phyloP scores from a whole-genome alignment of 2,329 filamentous ascomycete genomes.

The Clonostachys byssicola region DNA sequence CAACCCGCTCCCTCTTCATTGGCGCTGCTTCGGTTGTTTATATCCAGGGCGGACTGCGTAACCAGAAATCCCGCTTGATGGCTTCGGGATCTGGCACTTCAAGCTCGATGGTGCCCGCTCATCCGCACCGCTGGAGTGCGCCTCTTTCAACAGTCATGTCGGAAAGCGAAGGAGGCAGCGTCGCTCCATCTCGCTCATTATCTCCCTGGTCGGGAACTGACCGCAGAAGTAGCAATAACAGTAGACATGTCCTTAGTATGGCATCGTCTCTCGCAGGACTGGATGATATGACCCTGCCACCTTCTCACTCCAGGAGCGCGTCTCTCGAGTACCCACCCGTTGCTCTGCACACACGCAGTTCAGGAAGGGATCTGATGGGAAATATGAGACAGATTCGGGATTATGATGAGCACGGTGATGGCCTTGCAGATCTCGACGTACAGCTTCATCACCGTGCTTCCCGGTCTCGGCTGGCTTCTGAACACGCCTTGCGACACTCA shows the following conservation, averaged over 20 bases:
- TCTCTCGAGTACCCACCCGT: slow-evolving; percentile 46
- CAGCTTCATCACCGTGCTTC: slow-evolving; percentile 46
- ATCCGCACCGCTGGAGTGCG: slow-evolving; percentile 58
- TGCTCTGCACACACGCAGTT: slow-evolving; percentile 29
- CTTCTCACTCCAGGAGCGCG: slow-evolving; percentile 33
- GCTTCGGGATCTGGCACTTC: slow-evolving; percentile 5
- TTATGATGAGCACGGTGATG: slow-evolving; percentile 61
- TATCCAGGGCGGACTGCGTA: slow-evolving; percentile 1
- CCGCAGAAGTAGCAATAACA: slow-evolving; percentile 46
- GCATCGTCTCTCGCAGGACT: slow-evolving; percentile 45
- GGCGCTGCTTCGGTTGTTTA: not conserved
- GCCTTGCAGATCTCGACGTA: slow-evolving; percentile 54
- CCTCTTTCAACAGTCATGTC: slow-evolving; percentile 62
- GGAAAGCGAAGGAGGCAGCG: slow-evolving; percentile 52
- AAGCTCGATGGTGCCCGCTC: slow-evolving; percentile 11
- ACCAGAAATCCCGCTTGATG: not conserved
- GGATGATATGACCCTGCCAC: slow-evolving; percentile 27
- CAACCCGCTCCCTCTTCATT: slow-evolving; percentile 23
- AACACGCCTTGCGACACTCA: slow-evolving; percentile 48
- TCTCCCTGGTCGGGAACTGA: slow-evolving; percentile 36
- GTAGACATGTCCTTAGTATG: slow-evolving; percentile 52
- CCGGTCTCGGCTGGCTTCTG: slow-evolving; percentile 44
- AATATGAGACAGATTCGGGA: slow-evolving; percentile 45
- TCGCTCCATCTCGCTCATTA: slow-evolving; percentile 41
- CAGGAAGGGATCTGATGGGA: slow-evolving; percentile 25